These are phyloP conservation scores for Alternaria hordeiaustralica DNA, from an alignment of 2,329 filamentous ascomycete genomes.

Conservation along the genomic window DNA sequence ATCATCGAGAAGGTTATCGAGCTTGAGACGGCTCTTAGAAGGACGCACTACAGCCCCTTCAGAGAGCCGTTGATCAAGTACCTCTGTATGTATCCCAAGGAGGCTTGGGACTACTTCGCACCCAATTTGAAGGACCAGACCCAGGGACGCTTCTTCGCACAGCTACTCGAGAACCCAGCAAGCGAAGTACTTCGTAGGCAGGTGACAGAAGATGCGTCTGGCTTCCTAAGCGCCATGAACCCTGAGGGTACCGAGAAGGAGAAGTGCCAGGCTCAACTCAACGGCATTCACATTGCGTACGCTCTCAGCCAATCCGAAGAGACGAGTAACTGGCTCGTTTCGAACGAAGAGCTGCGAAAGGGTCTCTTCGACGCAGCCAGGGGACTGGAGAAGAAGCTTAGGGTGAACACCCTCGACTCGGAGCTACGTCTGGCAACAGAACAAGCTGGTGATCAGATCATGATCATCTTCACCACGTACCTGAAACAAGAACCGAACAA, in stretches of 20 bases:
- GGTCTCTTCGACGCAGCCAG: slow-evolving; percentile 71
- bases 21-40: slow-evolving; percentile 80
- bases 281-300: slow-evolving; percentile 84
- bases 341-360: slow-evolving; percentile 63
- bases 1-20: slow-evolving; percentile 90
- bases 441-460: slow-evolving; percentile 87
- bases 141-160: slow-evolving; percentile 89
- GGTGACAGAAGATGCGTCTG: slow-evolving; percentile 74
- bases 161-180: slow-evolving; percentile 77
- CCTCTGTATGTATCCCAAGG: slow-evolving; percentile 88
- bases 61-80: slow-evolving; percentile 89
- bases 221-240: slow-evolving; percentile 71
- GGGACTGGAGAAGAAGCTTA: slow-evolving; percentile 77
- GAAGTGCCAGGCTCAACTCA: slow-evolving; percentile 80
- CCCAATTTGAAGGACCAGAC: slow-evolving; percentile 80
- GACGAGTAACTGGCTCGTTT: slow-evolving; percentile 70
- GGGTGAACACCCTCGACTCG: slow-evolving; percentile 70
- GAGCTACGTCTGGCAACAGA: slow-evolving; percentile 82
- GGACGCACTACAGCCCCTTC: slow-evolving; percentile 92
- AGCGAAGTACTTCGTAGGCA: slow-evolving; percentile 77
- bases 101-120: slow-evolving; percentile 83
- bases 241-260: slow-evolving; percentile 69
- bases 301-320: slow-evolving; percentile 73
- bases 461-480: slow-evolving; percentile 82
- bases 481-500: slow-evolving; percentile 76